Conservation (phyloP, 2,329 filamentous ascomycete genomes). For the Cryphonectria nitschkei region DNA sequence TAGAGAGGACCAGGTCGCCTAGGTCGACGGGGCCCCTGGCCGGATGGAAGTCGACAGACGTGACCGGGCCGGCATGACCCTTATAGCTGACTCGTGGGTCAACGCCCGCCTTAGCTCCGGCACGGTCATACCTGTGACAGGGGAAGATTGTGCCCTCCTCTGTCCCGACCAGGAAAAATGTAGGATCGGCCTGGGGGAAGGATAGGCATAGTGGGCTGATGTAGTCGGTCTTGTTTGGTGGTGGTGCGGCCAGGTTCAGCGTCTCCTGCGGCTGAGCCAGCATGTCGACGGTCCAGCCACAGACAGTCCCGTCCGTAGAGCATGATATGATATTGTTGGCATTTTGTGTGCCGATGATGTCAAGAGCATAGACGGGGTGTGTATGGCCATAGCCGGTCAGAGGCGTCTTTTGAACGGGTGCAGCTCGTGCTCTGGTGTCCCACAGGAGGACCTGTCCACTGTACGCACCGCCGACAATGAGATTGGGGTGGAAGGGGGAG, state of each 20-base stretch:
- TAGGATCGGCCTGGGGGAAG: slow-evolving; percentile 93
- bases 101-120: slow-evolving; percentile 93
- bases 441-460: slow-evolving; percentile 95
- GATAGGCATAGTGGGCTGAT: slow-evolving; percentile 92
- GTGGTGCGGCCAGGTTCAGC: slow-evolving; percentile 82
- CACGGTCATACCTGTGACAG: slow-evolving; percentile 95
- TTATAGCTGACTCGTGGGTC: slow-evolving; percentile 87
- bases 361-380: slow-evolving; percentile 92
- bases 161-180: slow-evolving; percentile 95
- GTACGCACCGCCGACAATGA: slow-evolving; percentile 95
- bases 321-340: slow-evolving; percentile 98
- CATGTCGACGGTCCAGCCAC: slow-evolving; percentile 97
- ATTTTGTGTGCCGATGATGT: slow-evolving; percentile 97
- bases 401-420: slow-evolving; percentile 93
- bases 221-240: slow-evolving; percentile 89
- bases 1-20: slow-evolving; percentile 89
- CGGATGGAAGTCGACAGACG: slow-evolving; percentile 95
- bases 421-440: slow-evolving; percentile 90
- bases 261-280: slow-evolving; percentile 95
- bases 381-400: slow-evolving; percentile 94
- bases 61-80: slow-evolving; percentile 91
- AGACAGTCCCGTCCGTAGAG: slow-evolving; percentile 95
- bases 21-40: slow-evolving; percentile 90
- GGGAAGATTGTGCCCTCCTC: slow-evolving; percentile 97
- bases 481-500: slow-evolving; percentile 96